These are phyloP conservation scores for Hymenoscyphus fraxineus DNA, from an alignment of 2,329 filamentous ascomycete species.

Conservation along the genomic window DNA sequence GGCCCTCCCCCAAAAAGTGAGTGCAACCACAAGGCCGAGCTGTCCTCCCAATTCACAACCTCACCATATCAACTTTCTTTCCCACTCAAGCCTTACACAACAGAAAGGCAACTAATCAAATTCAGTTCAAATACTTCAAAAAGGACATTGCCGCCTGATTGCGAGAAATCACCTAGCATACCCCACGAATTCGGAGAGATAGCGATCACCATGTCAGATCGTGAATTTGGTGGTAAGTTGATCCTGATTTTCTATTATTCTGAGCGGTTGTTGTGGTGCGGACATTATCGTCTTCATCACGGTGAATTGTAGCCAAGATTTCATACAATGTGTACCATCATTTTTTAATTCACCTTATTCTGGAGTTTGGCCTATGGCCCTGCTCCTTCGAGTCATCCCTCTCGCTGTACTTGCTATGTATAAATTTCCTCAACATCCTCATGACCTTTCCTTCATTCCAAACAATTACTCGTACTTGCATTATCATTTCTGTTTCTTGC, in stretches of 20 bases:
- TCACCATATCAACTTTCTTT: not conserved
- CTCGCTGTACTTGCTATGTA: no score
- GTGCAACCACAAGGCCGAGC: slow-evolving; percentile 3
- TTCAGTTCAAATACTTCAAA: not conserved
- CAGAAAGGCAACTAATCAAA: not conserved
- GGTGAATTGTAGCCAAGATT: no score
- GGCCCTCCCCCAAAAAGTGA: slow-evolving; percentile 11
- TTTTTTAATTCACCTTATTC: no score
- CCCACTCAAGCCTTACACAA: not conserved
- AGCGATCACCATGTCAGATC: slow-evolving; percentile 55
- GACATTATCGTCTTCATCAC: no score
- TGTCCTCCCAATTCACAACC: not conserved
- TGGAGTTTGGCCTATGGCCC: no score
- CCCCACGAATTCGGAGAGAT: not conserved
- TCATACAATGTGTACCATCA: no score
- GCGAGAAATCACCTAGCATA: not conserved
- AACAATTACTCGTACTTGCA: not conserved
- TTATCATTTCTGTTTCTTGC: not conserved
- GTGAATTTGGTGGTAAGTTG: slow-evolving; percentile 59
- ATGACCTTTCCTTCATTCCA: not conserved
- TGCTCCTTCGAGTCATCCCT: no score
- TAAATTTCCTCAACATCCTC: not conserved
- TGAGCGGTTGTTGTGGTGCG: no score
- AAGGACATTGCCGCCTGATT: not conserved
- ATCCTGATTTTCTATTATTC: not conserved